Evolutionary conservation across 2,329 filamentous ascomycete genomes (phyloP).

Genomic region (Trichoderma sp.): DNA sequence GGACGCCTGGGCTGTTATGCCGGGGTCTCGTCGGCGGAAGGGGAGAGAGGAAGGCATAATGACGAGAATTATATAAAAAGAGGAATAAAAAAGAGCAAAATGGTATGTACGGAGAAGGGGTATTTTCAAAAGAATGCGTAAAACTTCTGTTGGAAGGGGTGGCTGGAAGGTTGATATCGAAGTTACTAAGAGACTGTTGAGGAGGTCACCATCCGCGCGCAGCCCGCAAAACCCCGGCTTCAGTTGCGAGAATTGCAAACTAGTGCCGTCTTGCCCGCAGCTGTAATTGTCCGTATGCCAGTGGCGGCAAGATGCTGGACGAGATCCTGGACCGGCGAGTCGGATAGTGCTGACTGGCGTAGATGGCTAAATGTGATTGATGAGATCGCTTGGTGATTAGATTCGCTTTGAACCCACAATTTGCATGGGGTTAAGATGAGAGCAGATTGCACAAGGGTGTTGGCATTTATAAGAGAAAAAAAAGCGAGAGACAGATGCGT

Average conservation of each 20-base stretch:
- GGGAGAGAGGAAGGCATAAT: constrained; percentile 9
- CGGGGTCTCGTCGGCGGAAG: constrained; percentile 20
- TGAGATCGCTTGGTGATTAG: constrained; percentile 1
- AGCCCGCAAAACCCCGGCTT: neutral
- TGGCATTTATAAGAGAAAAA: neutral
- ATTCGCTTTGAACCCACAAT: neutral
- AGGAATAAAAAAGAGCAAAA: neutral
- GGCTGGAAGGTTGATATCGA: neutral
- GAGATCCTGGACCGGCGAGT: constrained; percentile 2
- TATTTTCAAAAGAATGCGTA: neutral
- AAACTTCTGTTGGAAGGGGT: neutral
- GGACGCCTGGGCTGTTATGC: neutral
- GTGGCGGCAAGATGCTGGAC: neutral
- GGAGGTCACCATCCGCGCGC: neutral
- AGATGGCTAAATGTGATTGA: constrained; percentile 12
- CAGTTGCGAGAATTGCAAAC: neutral
- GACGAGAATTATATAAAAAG: neutral
- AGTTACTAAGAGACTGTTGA: neutral
- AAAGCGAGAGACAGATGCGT: neutral
- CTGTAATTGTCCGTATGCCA: neutral
- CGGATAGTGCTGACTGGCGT: constrained; percentile 15
- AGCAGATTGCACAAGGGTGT: neutral
- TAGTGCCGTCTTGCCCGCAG: neutral
- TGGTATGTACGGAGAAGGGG: neutral
- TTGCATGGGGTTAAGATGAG: neutral